phyloP scores from a whole-genome alignment of 768 basidiomycete genomes.

The Lentinula guzmanii region DNA sequence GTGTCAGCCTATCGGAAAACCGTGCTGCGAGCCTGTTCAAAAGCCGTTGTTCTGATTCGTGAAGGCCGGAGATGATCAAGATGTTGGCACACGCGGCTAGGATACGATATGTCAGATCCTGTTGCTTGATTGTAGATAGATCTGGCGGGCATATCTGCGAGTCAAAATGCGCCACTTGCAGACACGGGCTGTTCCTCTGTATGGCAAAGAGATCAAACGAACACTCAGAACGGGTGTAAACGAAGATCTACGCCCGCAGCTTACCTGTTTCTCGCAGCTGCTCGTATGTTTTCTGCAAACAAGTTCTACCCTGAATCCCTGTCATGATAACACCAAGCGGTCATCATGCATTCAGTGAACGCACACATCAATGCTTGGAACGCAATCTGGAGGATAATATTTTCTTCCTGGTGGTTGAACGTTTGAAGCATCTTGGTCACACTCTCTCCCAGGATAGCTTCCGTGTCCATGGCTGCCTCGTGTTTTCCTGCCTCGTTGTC shows the following conservation, averaged over 20 bases:
- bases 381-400: constrained; percentile 9
- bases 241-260: background rate
- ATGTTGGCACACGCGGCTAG: constrained; percentile 36
- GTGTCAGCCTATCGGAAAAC: constrained; percentile 36
- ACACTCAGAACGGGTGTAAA: background rate
- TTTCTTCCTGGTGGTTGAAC: constrained; percentile 9
- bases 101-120: constrained; percentile 13
- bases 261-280: constrained; percentile 9
- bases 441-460: constrained; percentile 10
- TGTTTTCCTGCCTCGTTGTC: constrained; percentile 9
- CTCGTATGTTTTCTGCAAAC: constrained; percentile 16
- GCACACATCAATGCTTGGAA: constrained; percentile 14
- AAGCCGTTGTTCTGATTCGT: constrained; percentile 20
- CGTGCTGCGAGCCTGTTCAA: constrained; percentile 31
- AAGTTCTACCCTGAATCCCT: constrained; percentile 8
- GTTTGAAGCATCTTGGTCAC: constrained; percentile 10
- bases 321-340: constrained; percentile 12
- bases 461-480: constrained; percentile 4
- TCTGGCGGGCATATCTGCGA: constrained; percentile 10
- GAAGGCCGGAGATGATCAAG: constrained; percentile 33
- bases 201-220: background rate
- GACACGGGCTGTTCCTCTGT: constrained; percentile 10
- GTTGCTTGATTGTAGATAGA: constrained; percentile 2
- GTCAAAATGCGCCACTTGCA: constrained; percentile 11
- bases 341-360: constrained; percentile 12